Conservation (phyloP, 257 asterid genomes). For the Ajuga chamaepitys region DNA sequence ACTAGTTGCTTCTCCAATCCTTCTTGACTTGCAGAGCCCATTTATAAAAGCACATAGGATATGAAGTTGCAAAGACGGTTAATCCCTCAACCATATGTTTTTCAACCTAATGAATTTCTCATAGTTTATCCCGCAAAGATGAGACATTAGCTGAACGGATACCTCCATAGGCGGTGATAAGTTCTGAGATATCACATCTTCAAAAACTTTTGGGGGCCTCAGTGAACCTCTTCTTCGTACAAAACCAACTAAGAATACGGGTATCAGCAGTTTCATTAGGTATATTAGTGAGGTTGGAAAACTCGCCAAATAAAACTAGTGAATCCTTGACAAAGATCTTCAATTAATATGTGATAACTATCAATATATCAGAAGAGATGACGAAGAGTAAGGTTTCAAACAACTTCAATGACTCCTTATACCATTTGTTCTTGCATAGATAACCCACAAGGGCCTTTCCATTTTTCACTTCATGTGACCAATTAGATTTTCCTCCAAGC, state of each 20-base stretch:
- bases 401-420: constrained; percentile 51
- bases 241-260: constrained; percentile 40
- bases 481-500: constrained; percentile 42
- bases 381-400: constrained; percentile 30
- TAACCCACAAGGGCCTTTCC: constrained; percentile 35
- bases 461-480: constrained; percentile 58
- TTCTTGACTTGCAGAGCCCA: constrained; percentile 41
- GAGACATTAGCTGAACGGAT: constrained; percentile 38
- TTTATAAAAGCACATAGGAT: constrained; percentile 36
- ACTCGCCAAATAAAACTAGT: constrained; percentile 40
- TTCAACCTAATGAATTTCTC: constrained; percentile 48
- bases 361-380: constrained; percentile 18
- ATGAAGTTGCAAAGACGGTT: constrained; percentile 26
- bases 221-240: constrained; percentile 43
- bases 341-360: constrained; percentile 28
- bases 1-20: constrained; percentile 37
- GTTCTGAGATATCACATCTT: constrained; percentile 38
- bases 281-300: constrained; percentile 19
- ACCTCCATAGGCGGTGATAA: constrained; percentile 38
- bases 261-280: constrained; percentile 29
- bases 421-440: constrained; percentile 46
- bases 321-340: constrained; percentile 50
- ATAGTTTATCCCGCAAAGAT: constrained; percentile 35
- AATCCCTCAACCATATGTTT: constrained; percentile 32
- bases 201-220: constrained; percentile 43